Conservation (phyloP, 2,329 filamentous ascomycete genomes). For the Aspergillus caelatus region DNA sequence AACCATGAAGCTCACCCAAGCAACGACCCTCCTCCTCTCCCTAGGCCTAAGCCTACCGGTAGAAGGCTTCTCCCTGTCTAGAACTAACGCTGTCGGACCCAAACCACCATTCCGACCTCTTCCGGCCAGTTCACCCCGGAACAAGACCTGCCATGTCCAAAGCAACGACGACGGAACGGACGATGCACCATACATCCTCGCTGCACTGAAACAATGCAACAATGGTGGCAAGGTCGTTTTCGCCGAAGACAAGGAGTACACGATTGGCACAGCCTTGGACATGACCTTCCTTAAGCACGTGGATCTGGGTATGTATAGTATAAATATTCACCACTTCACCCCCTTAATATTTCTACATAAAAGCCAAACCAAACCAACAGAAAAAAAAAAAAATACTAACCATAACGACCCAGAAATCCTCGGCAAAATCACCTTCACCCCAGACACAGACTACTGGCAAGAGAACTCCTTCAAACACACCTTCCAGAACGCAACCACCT, state of each 20-base stretch:
- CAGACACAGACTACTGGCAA: conserved; percentile 71
- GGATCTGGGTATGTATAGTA: conserved; percentile 56
- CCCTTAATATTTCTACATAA: too few species aligned
- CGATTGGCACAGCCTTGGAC: conserved; percentile 66
- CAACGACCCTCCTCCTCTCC: conserved; percentile 25
- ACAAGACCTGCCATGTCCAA: conserved; percentile 33
- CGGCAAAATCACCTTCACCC: conserved; percentile 64
- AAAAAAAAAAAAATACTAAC: conserved; percentile 5
- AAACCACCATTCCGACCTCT: conserved; percentile 34
- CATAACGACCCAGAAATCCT: conserved; percentile 52
- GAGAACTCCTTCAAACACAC: conserved; percentile 64
- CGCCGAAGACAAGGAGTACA: conserved; percentile 58
- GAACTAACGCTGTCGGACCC: conserved; percentile 31
- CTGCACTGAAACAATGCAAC: conserved; percentile 63
- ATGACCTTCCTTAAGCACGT: conserved; percentile 66
- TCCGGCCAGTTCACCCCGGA: conserved; percentile 27
- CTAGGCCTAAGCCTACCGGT: conserved; percentile 22
- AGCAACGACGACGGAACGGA: conserved; percentile 41
- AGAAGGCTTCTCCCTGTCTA: conserved; percentile 23
- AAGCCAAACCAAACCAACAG: background rate
- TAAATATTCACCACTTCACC: too few species aligned
- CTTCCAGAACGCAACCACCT: conserved; percentile 69
- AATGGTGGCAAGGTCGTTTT: conserved; percentile 66
- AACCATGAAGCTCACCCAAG: conserved; percentile 32
- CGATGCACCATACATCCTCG: conserved; percentile 56